Conservation (phyloP, 768 basidiomycete species). For the Asterophora parasitica region DNA sequence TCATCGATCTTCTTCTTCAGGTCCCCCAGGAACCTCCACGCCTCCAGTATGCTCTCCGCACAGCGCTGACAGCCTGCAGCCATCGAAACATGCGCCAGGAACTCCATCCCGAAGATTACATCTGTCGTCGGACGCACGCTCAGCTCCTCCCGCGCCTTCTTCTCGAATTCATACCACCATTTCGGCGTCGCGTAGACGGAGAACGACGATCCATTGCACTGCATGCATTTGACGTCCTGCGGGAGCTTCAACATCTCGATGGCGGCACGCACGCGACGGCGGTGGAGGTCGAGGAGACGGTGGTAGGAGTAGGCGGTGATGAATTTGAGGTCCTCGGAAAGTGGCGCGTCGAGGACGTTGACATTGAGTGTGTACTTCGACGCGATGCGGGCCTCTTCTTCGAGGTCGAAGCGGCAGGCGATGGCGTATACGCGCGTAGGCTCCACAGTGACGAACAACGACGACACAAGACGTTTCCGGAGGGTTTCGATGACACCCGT, state of each 20-base stretch:
- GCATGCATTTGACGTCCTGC: slow-evolving; percentile 56
- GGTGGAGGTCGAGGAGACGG: slow-evolving; percentile 57
- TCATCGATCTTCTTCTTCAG: slow-evolving; percentile 57
- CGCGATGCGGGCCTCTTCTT: slow-evolving; percentile 57
- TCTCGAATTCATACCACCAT: slow-evolving; percentile 68
- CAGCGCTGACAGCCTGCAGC: slow-evolving; percentile 58
- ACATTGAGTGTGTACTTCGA: slow-evolving; percentile 52
- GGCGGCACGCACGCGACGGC: slow-evolving; percentile 45
- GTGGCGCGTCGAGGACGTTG: slow-evolving; percentile 51
- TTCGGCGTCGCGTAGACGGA: slow-evolving; percentile 47
- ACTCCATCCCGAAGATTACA: slow-evolving; percentile 56
- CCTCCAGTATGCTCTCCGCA: slow-evolving; percentile 59
- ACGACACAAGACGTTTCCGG: slow-evolving; percentile 47
- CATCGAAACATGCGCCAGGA: slow-evolving; percentile 48
- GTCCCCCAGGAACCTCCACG: slow-evolving; percentile 48
- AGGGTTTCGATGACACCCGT: slow-evolving; percentile 39
- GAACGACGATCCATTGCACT: slow-evolving; percentile 52
- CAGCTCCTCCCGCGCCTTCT: slow-evolving; percentile 54
- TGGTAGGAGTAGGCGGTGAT: slow-evolving; percentile 69
- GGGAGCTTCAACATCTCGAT: slow-evolving; percentile 40
- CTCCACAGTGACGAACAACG: slow-evolving; percentile 39
- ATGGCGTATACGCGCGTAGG: slow-evolving; percentile 69
- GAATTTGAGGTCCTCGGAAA: slow-evolving; percentile 57
- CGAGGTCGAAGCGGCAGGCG: slow-evolving; percentile 59
- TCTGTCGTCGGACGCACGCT: slow-evolving; percentile 50